Percentiles rank a stretch among this genome's conserved stretches.
These are phyloP conservation scores for Halophytophthora polymorphica DNA, from an alignment of 352 stramenopile species.

Conservation along the genomic window DNA sequence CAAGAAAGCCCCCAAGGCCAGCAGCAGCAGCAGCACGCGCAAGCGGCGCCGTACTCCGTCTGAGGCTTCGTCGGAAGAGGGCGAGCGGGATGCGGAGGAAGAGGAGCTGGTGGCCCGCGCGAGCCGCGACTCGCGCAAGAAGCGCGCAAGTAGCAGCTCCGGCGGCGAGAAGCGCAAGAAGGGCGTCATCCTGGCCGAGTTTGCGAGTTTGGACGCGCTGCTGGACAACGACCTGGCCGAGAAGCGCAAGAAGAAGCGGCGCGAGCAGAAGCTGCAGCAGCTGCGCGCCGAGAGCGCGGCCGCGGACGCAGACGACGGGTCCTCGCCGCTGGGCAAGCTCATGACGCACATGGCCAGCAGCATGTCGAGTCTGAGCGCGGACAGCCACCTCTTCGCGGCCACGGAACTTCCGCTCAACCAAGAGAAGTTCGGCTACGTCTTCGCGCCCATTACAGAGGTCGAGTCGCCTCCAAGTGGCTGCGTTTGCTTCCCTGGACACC, in stretches of 20 bases:
- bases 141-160: constrained; percentile 9
- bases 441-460: constrained; percentile 69
- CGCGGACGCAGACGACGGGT: constrained; percentile 18
- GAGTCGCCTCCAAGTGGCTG: not conserved
- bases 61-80: constrained; percentile 16
- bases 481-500: no score
- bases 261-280: constrained; percentile 49
- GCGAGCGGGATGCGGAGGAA: constrained; percentile 26
- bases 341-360: constrained; percentile 72
- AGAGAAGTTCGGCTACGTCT: constrained; percentile 84
- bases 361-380: constrained; percentile 64
- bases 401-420: constrained; percentile 35
- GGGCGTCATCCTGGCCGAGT: constrained; percentile 53
- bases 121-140: constrained; percentile 37
- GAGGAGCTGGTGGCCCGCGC: constrained; percentile 45
- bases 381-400: constrained; percentile 54
- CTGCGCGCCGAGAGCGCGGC: constrained; percentile 52
- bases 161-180: constrained; percentile 29
- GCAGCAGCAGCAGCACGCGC: not conserved
- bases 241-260: constrained; percentile 55
- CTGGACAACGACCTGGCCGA: constrained; percentile 56
- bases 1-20: not conserved
- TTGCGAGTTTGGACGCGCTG: constrained; percentile 73
- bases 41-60: constrained; percentile 12
- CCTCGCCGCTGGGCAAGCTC: constrained; percentile 47